These are phyloP conservation scores for Blastobotrys parvus DNA, from an alignment of 805 yeast species.

Conservation along the genomic window DNA sequence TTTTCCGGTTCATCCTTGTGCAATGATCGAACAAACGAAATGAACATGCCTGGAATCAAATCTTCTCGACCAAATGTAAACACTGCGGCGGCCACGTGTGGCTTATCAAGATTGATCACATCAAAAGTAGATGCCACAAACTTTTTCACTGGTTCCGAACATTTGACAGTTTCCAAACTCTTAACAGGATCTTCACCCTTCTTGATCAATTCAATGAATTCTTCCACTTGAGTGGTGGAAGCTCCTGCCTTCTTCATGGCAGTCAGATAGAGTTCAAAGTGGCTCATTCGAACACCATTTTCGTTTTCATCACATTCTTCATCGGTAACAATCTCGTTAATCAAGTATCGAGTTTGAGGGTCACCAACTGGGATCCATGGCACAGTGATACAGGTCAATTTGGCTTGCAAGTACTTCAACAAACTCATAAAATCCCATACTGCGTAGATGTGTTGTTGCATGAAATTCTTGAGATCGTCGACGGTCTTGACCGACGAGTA, in stretches of 20 bases:
- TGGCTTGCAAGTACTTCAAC: conserved; percentile 14
- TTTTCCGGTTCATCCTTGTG: conserved; percentile 16
- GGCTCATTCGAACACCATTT: conserved; percentile 14
- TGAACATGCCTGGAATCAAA: conserved; percentile 17
- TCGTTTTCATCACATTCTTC: conserved; percentile 16
- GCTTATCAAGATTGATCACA: conserved; percentile 12
- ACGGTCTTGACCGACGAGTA: conserved; percentile 14
- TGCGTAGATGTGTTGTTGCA: conserved; percentile 16
- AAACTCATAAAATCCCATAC: conserved; percentile 19
- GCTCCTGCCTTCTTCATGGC: conserved; percentile 17
- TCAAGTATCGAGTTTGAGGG: conserved; percentile 16
- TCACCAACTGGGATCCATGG: conserved; percentile 18
- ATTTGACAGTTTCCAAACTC: conserved; percentile 9
- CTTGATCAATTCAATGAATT: conserved; percentile 8
- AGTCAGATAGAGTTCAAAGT: conserved; percentile 15
- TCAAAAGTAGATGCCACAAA: conserved; percentile 14
- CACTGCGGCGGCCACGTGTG: conserved; percentile 18
- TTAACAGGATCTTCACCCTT: conserved; percentile 5
- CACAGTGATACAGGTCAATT: conserved; percentile 13
- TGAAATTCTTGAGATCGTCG: conserved; percentile 11
- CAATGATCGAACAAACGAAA: conserved; percentile 15
- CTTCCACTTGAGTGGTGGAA: conserved; percentile 7
- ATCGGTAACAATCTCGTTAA: conserved; percentile 17
- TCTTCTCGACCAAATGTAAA: conserved; percentile 19
- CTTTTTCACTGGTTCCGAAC: conserved; percentile 9